phyloP scores from a whole-genome alignment of 441 rosid species.

The Aquilaria agallochum region DNA sequence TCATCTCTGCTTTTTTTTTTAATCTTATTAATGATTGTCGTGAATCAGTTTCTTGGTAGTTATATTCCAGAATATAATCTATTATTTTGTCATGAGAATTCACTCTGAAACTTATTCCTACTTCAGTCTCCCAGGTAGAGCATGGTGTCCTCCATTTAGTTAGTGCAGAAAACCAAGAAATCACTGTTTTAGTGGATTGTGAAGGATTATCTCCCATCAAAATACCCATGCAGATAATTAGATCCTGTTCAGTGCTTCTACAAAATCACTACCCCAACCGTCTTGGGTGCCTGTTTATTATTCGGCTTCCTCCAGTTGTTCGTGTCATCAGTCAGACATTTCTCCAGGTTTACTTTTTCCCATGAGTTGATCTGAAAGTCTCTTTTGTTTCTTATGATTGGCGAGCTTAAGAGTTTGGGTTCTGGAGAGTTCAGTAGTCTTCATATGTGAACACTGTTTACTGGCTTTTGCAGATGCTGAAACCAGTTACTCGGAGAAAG shows the following conservation, averaged over 20 bases:
- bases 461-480: slow-evolving; percentile 51
- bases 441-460: slow-evolving; percentile 1
- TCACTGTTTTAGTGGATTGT: slow-evolving; percentile 87
- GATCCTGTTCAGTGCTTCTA: slow-evolving; percentile 77
- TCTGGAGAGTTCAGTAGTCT: slow-evolving; percentile 1
- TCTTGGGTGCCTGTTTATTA: slow-evolving; percentile 77
- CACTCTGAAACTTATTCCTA: slow-evolving; percentile 8
- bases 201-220: slow-evolving; percentile 76
- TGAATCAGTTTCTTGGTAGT: too few species aligned
- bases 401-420: neutral
- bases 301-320: slow-evolving; percentile 83
- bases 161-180: slow-evolving; percentile 50
- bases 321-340: slow-evolving; percentile 86
- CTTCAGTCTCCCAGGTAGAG: slow-evolving; percentile 92
- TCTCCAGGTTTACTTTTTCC: slow-evolving; percentile 53
- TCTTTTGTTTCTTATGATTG: neutral
- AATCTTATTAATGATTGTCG: too few species aligned
- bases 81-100: too few species aligned
- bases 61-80: too few species aligned
- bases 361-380: neutral
- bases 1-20: too few species aligned
- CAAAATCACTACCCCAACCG: slow-evolving; percentile 91
- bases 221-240: slow-evolving; percentile 88
- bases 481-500: slow-evolving; percentile 77
- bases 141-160: slow-evolving; percentile 68